Evolutionary conservation across 2,329 filamentous ascomycete genomes (phyloP), one percentile per base, ranked within the genome.

Genomic region (Alternaria angustiovoidea): DNA sequence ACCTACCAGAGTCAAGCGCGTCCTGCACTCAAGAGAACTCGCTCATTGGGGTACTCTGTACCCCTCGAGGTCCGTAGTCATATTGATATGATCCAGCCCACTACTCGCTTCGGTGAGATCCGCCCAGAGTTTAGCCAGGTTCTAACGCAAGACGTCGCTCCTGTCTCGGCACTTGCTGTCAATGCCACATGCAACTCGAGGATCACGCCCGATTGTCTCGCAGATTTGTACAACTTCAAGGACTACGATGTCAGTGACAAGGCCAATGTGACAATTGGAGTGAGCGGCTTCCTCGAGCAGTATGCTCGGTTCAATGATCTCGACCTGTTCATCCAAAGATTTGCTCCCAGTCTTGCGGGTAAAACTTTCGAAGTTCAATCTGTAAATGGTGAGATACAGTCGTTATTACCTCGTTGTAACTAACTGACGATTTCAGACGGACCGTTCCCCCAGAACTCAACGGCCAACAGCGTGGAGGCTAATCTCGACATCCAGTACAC

Each of bases 41-140:
- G 88, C 43, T 83, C 85, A 5, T 75, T 86, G 16, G 79, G 82
- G 47, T 91, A 91, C 75, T 89, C 87, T 0, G 82, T 91, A 1
- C 89, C 89, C 0, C 80, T 80, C 51, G 75, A 82, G 0, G 75
- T 91, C 7, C 81, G 82, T 53, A 68, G 79, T 43, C 81, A 87
- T 67, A 82, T 91, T 58, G 85, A 86, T 59, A 82, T 89, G 70
- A 86, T 91, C 49, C 87, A 90, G 73, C 88, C 88, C 1, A 90
- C 88, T 0, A 90, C 86, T 4, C 82, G 85, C 39, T 91, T 90
- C 59, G 85, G 85, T 18, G 79, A 83, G 56, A 80, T 85, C 22
- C 75, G 73, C 30, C 66, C 82, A 2, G 81, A 85, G 57, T 71
- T 67, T 44, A 80, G 73, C 26, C 75, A 75, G 7, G 71, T 80